Conservation (phyloP, 148 eudicot species). For the Vaccinium darrowii region DNA sequence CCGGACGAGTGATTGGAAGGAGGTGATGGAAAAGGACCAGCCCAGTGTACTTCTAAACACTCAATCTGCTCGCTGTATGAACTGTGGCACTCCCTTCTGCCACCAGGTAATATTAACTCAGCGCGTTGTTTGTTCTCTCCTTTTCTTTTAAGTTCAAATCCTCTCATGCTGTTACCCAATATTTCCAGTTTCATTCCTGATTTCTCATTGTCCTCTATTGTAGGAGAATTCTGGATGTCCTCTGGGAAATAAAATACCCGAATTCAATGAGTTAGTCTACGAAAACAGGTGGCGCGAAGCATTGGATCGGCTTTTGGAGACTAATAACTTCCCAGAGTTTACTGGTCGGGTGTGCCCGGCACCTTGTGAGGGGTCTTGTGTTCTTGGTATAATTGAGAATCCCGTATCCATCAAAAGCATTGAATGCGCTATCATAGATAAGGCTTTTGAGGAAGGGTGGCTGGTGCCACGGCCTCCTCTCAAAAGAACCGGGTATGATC, state of each 20-base stretch:
- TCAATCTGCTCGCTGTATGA: slow-evolving; percentile 98
- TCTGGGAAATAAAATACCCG: slow-evolving; percentile 94
- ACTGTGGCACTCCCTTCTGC: slow-evolving; percentile 98
- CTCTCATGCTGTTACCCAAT: background rate
- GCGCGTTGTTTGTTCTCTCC: background rate
- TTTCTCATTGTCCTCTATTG: slow-evolving; percentile 12
- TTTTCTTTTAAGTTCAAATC: background rate
- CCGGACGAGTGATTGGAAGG: slow-evolving; percentile 83
- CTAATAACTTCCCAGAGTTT: slow-evolving; percentile 97
- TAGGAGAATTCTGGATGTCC: slow-evolving; percentile 98
- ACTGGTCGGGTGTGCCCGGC: slow-evolving; percentile 99
- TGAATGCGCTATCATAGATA: slow-evolving; percentile 93
- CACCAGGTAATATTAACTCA: slow-evolving; percentile 61
- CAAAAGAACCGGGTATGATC: slow-evolving; percentile 71
- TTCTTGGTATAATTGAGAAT: slow-evolving; percentile 93
- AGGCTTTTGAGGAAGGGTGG: slow-evolving; percentile 98
- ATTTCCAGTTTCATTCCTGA: background rate
- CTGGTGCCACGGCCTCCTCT: slow-evolving; percentile 94
- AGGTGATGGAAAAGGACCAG: slow-evolving; percentile 79
- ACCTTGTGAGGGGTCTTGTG: slow-evolving; percentile 98
- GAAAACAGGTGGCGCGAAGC: slow-evolving; percentile 99
- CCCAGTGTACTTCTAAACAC: slow-evolving; percentile 86
- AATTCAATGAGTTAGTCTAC: slow-evolving; percentile 92
- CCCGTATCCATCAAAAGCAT: slow-evolving; percentile 93
- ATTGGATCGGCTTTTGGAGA: slow-evolving; percentile 85